Evolutionary conservation across 208 protist genomes (phyloP).

Genomic region (Leishmania amazonensis): DNA sequence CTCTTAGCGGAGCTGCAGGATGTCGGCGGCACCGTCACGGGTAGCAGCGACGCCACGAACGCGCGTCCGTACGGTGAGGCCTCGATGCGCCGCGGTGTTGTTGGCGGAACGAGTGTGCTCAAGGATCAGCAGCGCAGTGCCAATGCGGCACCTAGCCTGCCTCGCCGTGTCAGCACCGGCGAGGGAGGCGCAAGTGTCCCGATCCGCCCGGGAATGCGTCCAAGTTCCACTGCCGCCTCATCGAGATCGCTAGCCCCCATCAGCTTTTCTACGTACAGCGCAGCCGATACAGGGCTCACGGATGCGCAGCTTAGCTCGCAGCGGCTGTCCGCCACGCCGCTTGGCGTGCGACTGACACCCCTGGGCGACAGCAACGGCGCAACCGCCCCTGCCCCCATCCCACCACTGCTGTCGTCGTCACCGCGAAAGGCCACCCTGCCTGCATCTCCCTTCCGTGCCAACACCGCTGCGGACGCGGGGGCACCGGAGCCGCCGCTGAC

Average conservation of each 20-base stretch:
- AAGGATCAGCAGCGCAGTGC: constrained; percentile 24
- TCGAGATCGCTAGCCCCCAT: constrained; percentile 6
- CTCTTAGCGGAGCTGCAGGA: constrained; percentile 69
- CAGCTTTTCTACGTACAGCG: constrained; percentile 56
- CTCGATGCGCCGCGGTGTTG: constrained; percentile 10
- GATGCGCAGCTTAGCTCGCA: constrained; percentile 19
- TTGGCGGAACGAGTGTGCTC: constrained; percentile 16
- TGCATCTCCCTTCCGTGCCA: neutral
- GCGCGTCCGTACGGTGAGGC: constrained; percentile 13
- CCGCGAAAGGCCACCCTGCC: neutral
- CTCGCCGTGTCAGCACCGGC: constrained; percentile 11
- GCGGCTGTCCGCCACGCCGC: constrained; percentile 19
- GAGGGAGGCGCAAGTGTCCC: constrained; percentile 1
- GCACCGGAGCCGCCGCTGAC: neutral
- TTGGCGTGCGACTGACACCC: constrained; percentile 23
- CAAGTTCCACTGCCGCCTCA: neutral
- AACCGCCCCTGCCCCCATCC: too few species aligned
- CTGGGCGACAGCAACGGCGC: neutral
- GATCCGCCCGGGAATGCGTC: neutral
- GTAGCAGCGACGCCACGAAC: neutral
- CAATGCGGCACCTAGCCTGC: neutral
- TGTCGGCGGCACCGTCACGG: constrained; percentile 27
- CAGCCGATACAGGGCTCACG: constrained; percentile 16
- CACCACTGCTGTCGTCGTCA: neutral
- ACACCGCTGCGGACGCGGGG: neutral